Conservation (phyloP, 129 eudicot genomes). For the Chrysanthemum seticuspe region DNA sequence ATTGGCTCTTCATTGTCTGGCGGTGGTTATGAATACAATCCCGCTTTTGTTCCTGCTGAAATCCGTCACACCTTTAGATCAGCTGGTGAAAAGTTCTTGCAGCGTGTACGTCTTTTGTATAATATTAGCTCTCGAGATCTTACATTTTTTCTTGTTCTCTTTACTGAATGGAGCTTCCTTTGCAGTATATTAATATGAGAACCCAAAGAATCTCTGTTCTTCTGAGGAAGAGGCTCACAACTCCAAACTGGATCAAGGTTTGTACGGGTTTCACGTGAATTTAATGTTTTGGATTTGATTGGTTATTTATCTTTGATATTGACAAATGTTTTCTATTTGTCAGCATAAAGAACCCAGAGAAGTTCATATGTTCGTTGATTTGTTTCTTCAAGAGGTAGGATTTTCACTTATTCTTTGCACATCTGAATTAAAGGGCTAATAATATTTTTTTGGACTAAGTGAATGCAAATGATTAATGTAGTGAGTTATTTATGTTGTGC, state of each 20-base stretch:
- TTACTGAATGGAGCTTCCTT: constrained; percentile 17
- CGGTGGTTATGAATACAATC: constrained; percentile 41
- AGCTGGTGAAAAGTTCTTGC: constrained; percentile 85
- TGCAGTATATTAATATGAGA: constrained; percentile 84
- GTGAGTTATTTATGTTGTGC: constrained; percentile 17
- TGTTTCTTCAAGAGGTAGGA: constrained; percentile 85
- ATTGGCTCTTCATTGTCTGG: constrained; percentile 77
- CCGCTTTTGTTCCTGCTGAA: constrained; percentile 93
- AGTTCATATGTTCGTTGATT: constrained; percentile 98
- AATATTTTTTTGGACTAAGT: neutral
- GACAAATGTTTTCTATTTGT: neutral
- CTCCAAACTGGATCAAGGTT: constrained; percentile 98
- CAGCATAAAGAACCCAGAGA: constrained; percentile 99
- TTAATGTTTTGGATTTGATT: constrained; percentile 5
- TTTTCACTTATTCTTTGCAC: constrained; percentile 23
- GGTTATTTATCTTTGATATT: constrained; percentile 10
- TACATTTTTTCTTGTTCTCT: neutral
- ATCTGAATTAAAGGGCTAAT: neutral
- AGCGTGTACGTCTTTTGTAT: constrained; percentile 52
- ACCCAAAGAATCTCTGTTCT: constrained; percentile 80
- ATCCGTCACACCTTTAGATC: constrained; percentile 70
- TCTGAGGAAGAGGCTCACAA: constrained; percentile 79
- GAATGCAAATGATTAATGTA: neutral
- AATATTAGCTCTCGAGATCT: neutral
- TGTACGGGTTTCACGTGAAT: constrained; percentile 21